Evolutionary conservation across 352 stramenopile genomes (phyloP), one percentile per base, ranked within the genome.

Genomic region (Phytophthora podocarpi): DNA sequence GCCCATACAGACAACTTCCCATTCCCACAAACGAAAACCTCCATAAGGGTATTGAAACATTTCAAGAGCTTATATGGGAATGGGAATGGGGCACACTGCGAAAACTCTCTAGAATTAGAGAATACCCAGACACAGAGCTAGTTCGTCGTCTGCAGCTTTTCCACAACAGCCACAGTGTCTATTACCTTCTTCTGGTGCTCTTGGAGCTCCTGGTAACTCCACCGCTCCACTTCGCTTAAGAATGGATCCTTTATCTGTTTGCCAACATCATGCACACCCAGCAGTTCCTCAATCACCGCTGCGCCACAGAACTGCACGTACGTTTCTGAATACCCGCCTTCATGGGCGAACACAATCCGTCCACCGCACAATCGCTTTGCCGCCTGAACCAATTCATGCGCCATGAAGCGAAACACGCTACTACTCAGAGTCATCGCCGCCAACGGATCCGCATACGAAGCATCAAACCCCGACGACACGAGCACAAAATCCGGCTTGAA

Each of bases 241-340:
- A 90, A 88, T 12, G 82, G 82, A 35, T 91, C 82, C 15, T 72
- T 55, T 11, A 89, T 76, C 27, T 82, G 78, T n/a, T 86, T 51
- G 9, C 31, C 59, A 2, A 57, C 36, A 18, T 84, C 72, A 2
- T 72, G 62, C 9, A 91, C 34, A 7, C 77, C 81, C 12, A 87
- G 56, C 12, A 97, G 48, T 20, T 68, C 80, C 53, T 97, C 86
- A 18, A 96, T 59, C 20, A 96, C 86, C 0, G 87, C 84, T 9
- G 87, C 75, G 5, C 89, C 89, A 42, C 90, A 97, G 50, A 97
- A 97, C 0, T 90, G 90, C n/a, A 97, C 90, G 45, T 96, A 96
- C 32, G 81, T 85, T 59, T 96, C 86, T 23, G 80, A 95, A 58
- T 96, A 96, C 13, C 87, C 83, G 18, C 87, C 85, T 74, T 95